Base-by-base conservation (phyloP, 2,329 filamentous ascomycete species). In the Xylaria sp. region DNA sequence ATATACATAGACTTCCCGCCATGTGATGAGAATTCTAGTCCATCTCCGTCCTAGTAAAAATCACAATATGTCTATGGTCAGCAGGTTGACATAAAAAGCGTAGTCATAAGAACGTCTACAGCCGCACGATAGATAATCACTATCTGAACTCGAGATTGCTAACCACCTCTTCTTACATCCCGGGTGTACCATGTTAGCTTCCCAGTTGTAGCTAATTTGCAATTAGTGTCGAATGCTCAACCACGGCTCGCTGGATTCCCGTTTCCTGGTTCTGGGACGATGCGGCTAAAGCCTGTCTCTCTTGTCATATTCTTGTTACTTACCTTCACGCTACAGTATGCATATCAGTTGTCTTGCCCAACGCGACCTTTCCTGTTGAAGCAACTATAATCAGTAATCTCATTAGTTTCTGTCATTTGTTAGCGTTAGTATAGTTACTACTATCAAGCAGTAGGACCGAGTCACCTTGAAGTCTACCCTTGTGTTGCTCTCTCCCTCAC, bases 401-500 rank as follows among this genome's bases (percentile, higher is more conserved):
- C 53, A 48, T 58, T 54, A 58, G 49, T 51, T 28, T 49, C 54
- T 64, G 66, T 56, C 33, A 46, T 57, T 65, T 62, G 20, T 40
- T 58, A 44, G 58, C 54, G 40, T 33, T 40, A 38, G 66, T 46
- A 53, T 46, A 31, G 38, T n/a, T 63, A 54, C 59, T 58, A 53
- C n/a, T 26, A 58, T 46, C 53, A 44, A 46, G 26, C 28, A 71
- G 63, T 60, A 71, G 54, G 62, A 63, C 59, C 65, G 62, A 68
- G 68, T 68, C 58, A 53, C 61, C 57, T 46, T 72, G 66, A 68
- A 73, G 68, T 71, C 65, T 66, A 73, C 71, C 71, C 71, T 74
- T 75, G 74, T 74, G 65, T 70, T 70, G 72, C 72, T 69, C 70
- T 73, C 73, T 74, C 73, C 72, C 71, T 72, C 69, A 70, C 59